Percentiles rank a stretch among this genome's conserved stretches.
Conservation (phyloP, 2,329 filamentous ascomycete genomes). For the Tolypocladium capitatum region DNA sequence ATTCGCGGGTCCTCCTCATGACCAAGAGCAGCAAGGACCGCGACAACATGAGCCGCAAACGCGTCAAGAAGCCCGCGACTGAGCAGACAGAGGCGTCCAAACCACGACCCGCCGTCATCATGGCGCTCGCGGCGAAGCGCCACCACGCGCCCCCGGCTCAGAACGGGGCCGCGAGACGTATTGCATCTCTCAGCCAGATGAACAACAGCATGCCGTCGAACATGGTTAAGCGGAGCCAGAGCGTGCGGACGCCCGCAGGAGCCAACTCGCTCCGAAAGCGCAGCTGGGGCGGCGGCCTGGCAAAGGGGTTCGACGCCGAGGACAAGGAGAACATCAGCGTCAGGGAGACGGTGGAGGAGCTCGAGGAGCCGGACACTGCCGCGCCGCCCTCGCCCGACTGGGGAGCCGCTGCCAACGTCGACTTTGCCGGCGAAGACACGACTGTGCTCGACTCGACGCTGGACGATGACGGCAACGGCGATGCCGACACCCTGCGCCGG, state of each 20-base stretch:
- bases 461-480: constrained; percentile 27
- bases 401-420: constrained; percentile 2
- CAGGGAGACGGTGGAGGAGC: constrained; percentile 51
- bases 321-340: constrained; percentile 52
- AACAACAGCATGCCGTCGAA: constrained; percentile 55
- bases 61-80: constrained; percentile 29
- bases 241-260: constrained; percentile 49
- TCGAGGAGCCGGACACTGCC: constrained; percentile 18
- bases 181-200: constrained; percentile 84
- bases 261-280: constrained; percentile 45
- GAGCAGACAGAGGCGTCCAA: constrained; percentile 13
- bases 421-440: constrained; percentile 4
- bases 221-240: constrained; percentile 64
- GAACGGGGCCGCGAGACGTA: constrained; percentile 55
- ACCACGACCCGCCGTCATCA: constrained; percentile 28
- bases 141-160: constrained; percentile 32
- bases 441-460: constrained; percentile 7
- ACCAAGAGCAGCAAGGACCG: constrained; percentile 43
- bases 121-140: constrained; percentile 40
- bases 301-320: constrained; percentile 37
- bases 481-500: constrained; percentile 35
- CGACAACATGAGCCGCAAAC: constrained; percentile 47
- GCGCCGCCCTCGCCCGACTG: constrained; percentile 3
- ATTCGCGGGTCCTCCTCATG: constrained; percentile 82
- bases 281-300: constrained; percentile 49